Base-by-base conservation (phyloP, 139 green algal genomes). In the Ostreobium quekettii region DNA sequence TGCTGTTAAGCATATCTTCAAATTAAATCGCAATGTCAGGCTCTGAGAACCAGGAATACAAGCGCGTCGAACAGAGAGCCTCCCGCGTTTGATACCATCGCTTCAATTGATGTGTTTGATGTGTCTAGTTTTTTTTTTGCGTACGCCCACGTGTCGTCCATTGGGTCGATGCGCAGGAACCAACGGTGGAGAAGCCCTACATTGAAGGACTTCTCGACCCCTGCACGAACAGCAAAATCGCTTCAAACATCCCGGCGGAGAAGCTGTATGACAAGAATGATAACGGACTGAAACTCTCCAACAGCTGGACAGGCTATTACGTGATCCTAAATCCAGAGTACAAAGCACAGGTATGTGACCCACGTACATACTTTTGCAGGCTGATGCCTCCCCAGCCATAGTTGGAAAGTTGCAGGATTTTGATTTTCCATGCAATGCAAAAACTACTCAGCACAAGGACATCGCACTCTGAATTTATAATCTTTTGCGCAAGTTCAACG, bases 201-300 rank as follows among this genome's bases (percentile, higher is more conserved):
- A 91, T 95, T 62, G 65, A 67, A 3, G 76, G 76, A 6, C 74
- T 95, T 66, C 82, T 94, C 39, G 89, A 95, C 77, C 89, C 89
- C 15, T 94, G 87, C 82, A 91, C 86, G 70, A 94, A 94, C 80
- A 81, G 70, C 48, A 77, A 77, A 62, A 29, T 76, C 4, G 75
- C 78, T 24, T 87, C 89, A 26, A 95, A 95, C 80, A 92, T 95
- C 46, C 88, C 89, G 2, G 89, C 89, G 0, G 85, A 95, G 70
- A 70, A 74, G 67, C 72, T 91, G 48, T 95, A 93, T 73, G 86
- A 93, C 78, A 91, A 88, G 53, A 67, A 80, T 35, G 80, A 90
- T 49, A 83, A 95, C 68, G 89, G 89, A 4, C 70, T 95, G 58
- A 77, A 78, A 36, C 47, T 82, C 29, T 67, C 48, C 46, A 95